Percentiles rank a stretch among this genome's conserved stretches.
phyloP scores from a whole-genome alignment of 177 flowering plant species.

The Vitis hybrid region DNA sequence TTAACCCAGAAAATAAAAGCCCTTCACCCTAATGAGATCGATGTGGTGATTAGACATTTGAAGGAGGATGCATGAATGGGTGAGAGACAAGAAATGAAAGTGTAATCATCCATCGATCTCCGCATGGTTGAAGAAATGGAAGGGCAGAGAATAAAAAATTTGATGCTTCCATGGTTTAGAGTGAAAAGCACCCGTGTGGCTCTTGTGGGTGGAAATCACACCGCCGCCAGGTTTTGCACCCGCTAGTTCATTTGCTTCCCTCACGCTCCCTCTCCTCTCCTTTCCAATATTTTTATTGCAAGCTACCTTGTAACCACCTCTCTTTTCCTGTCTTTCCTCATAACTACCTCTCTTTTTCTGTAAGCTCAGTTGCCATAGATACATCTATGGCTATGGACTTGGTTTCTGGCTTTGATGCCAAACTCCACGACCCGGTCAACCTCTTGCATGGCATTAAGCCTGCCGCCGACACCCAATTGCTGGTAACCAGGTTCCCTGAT shows the following conservation, averaged over 20 bases:
- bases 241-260: conserved; percentile 45
- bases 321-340: too few relatives aligned
- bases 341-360: not conserved
- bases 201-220: conserved; percentile 98
- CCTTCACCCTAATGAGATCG: too few relatives aligned
- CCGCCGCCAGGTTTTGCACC: conserved; percentile 87
- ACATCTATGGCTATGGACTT: conserved; percentile 17
- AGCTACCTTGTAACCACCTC: too few relatives aligned
- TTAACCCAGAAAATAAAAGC: too few relatives aligned
- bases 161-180: conserved; percentile 58
- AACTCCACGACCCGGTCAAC: conserved; percentile 13
- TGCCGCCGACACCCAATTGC: conserved; percentile 20
- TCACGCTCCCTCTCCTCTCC: conserved; percentile 1
- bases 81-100: too few relatives aligned
- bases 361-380: not conserved
- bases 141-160: conserved; percentile 49
- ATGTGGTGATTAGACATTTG: too few relatives aligned
- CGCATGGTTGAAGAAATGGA: conserved; percentile 44
- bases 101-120: conserved; percentile 6
- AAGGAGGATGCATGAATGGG: too few relatives aligned
- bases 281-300: not conserved
- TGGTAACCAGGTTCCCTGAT: conserved; percentile 46
- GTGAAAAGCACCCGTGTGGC: conserved; percentile 47
- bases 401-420: conserved; percentile 21
- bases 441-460: conserved; percentile 5